Evolutionary conservation across 1,284 basidiomycete species (phyloP).

Genomic region (Heterobasidion occidentale): DNA sequence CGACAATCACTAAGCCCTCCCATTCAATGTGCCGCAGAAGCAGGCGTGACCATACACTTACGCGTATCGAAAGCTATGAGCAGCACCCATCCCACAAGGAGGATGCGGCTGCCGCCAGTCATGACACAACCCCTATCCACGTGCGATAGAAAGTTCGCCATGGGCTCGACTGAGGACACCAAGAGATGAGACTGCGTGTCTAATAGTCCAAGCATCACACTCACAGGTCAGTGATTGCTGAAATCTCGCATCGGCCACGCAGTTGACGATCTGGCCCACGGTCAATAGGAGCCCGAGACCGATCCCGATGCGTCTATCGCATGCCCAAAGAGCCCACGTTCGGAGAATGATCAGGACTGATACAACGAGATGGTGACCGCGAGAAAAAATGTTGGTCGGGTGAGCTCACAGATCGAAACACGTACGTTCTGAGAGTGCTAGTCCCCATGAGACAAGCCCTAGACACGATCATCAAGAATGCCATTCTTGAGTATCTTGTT

Average conservation of each 20-base stretch:
- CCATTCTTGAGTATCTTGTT: background rate
- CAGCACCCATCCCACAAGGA: background rate
- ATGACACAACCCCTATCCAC: background rate
- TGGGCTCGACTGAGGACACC: background rate
- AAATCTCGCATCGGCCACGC: background rate
- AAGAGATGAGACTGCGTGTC: background rate
- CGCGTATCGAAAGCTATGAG: background rate
- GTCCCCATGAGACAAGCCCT: background rate
- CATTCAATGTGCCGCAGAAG: background rate
- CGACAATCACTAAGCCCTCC: background rate
- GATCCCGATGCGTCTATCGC: background rate
- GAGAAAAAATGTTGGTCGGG: too few species aligned
- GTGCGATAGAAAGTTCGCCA: background rate
- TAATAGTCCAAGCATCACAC: background rate
- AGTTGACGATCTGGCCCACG: background rate
- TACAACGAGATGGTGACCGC: background rate
- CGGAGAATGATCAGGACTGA: background rate
- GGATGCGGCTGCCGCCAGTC: background rate
- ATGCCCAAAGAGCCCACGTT: background rate
- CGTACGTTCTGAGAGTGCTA: background rate
- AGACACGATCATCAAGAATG: background rate
- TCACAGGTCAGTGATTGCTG: background rate
- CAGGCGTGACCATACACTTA: background rate
- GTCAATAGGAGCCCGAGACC: background rate
- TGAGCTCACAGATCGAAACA: background rate